Evolutionary conservation across 257 asterid genomes (phyloP).

Genomic region (Capsicum pubescens): DNA sequence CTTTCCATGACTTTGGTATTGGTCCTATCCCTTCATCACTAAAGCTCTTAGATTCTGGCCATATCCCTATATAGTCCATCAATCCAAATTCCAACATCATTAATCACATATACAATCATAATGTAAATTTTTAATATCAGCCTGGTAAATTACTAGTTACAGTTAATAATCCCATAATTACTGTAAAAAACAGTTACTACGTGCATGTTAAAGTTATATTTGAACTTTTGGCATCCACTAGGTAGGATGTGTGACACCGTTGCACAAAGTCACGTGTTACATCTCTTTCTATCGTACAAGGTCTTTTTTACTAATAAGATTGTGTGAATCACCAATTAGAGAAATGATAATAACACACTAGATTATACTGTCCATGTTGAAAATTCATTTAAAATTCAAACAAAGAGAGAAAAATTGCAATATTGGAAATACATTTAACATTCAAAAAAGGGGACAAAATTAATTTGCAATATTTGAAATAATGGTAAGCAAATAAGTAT

Average conservation of each 20-base stretch:
- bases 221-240: background rate
- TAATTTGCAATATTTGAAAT: background rate
- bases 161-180: background rate
- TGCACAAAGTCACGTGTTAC: background rate
- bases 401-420: background rate
- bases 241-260: background rate
- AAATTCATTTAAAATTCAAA: background rate
- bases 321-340: background rate
- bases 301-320: background rate
- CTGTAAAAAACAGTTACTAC: background rate
- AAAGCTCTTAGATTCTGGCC: conserved; percentile 94
- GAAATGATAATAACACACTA: background rate
- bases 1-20: conserved; percentile 79
- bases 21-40: conserved; percentile 68
- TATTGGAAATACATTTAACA: background rate
- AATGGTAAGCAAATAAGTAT: background rate
- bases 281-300: background rate
- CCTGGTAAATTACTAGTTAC: background rate
- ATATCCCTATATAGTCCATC: conserved; percentile 55
- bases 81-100: background rate
- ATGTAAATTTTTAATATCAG: background rate
- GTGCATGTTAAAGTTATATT: background rate
- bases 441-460: background rate
- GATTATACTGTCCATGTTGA: background rate
- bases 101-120: background rate